A percentile compares a stretch with the other conserved stretches of the same genome.
These are phyloP conservation scores for Pulveroboletus frians DNA, from an alignment of 768 basidiomycete species.

Conservation along the genomic window DNA sequence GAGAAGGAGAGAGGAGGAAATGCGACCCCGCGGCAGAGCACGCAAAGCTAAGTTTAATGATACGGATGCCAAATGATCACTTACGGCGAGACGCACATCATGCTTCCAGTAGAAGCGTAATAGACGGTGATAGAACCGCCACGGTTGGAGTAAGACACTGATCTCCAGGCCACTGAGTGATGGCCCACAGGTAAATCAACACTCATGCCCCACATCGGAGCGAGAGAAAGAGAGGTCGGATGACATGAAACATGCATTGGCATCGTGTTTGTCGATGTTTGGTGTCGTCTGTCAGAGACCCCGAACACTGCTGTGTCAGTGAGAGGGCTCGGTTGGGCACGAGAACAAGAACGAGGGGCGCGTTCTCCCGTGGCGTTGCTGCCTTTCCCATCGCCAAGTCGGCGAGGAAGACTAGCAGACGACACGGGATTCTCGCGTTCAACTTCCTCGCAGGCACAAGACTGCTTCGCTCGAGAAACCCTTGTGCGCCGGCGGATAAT, in stretches of 20 bases:
- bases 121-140: too few species aligned
- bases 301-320: not conserved
- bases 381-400: not conserved
- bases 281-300: not conserved
- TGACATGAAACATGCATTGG: not conserved
- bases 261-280: not conserved
- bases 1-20: not conserved
- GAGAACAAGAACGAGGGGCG: not conserved
- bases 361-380: not conserved
- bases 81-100: not conserved
- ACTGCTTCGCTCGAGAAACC: too few species aligned
- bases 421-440: conserved; percentile 7
- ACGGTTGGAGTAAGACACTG: not conserved
- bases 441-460: not conserved
- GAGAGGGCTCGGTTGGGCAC: not conserved
- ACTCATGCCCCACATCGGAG: not conserved
- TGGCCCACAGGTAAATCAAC: not conserved
- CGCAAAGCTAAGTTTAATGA: conserved; percentile 10
- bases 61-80: not conserved
- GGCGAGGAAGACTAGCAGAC: not conserved
- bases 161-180: not conserved
- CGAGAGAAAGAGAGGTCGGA: not conserved
- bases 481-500: too few species aligned
- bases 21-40: not conserved
- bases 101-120: not conserved